Conservation (phyloP, 148 eudicot genomes). For the Nyssa sinensis region DNA sequence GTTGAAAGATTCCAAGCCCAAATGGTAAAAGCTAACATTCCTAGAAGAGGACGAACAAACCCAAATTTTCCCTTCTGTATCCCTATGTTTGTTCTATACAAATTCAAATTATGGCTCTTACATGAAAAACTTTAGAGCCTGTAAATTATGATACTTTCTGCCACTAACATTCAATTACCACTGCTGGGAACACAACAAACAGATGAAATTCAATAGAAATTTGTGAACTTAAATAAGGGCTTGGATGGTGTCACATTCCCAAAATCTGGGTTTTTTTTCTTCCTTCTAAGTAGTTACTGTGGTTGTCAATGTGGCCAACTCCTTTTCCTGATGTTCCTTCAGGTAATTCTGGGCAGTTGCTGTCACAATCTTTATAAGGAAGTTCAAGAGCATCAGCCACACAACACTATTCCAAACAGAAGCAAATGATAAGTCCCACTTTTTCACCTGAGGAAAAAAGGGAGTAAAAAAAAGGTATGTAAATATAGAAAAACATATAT, state of each 20-base stretch:
- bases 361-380: conserved; percentile 66
- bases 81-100: neutral
- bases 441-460: conserved; percentile 39
- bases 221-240: neutral
- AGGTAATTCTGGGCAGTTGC: conserved; percentile 66
- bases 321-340: conserved; percentile 64
- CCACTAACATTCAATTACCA: neutral
- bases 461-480: too few species aligned
- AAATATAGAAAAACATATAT: neutral
- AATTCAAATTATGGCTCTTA: neutral
- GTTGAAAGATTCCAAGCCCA: neutral
- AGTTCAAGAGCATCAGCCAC: conserved; percentile 74
- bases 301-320: conserved; percentile 38
- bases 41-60: neutral
- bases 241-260: neutral
- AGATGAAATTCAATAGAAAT: neutral
- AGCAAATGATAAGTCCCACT: conserved; percentile 69
- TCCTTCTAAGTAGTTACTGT: neutral
- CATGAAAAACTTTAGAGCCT: neutral
- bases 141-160: neutral
- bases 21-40: neutral
- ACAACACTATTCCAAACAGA: conserved; percentile 75
- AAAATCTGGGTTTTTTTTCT: too few species aligned
- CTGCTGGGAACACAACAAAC: neutral
- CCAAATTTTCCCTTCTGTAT: neutral